Conservation (phyloP, 805 yeast species). For the Grigorovia humatica region DNA sequence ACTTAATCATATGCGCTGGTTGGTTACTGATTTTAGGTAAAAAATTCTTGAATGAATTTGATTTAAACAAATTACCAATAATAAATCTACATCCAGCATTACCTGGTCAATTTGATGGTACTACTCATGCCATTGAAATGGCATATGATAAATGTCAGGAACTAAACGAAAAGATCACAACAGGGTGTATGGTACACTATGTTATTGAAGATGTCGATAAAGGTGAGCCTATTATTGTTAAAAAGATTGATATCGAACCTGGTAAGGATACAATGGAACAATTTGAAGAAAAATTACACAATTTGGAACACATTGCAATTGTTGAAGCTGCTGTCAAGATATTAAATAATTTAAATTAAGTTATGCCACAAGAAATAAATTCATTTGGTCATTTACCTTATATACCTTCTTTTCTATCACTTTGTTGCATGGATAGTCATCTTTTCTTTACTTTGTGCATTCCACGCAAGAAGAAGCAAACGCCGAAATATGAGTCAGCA, state of each 20-base stretch:
- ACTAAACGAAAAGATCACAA: slow-evolving; percentile 47
- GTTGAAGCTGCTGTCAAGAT: slow-evolving; percentile 81
- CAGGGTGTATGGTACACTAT: slow-evolving; percentile 94
- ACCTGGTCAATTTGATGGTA: slow-evolving; percentile 95
- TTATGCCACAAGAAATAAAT: too few relatives aligned
- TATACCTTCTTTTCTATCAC: too few relatives aligned
- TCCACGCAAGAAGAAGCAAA: too few relatives aligned
- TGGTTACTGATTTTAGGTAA: slow-evolving; percentile 93
- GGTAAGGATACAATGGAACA: slow-evolving; percentile 62
- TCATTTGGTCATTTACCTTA: neutral
- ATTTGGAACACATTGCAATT: slow-evolving; percentile 78
- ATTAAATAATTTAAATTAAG: slow-evolving; percentile 17
- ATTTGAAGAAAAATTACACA: slow-evolving; percentile 77
- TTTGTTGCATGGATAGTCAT: too few relatives aligned
- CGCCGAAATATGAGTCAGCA: too few relatives aligned
- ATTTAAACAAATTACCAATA: slow-evolving; percentile 56
- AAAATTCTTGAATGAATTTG: slow-evolving; percentile 50
- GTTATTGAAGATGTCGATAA: slow-evolving; percentile 94
- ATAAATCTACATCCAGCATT: slow-evolving; percentile 94
- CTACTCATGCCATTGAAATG: slow-evolving; percentile 83
- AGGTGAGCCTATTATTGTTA: slow-evolving; percentile 82
- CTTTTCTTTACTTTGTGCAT: too few relatives aligned
- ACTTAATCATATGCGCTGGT: slow-evolving; percentile 92
- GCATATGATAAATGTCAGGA: slow-evolving; percentile 93
- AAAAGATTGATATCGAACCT: slow-evolving; percentile 57